Evolutionary conservation across 2,329 filamentous ascomycete species (phyloP).

Genomic region (Drechslera avenae): DNA sequence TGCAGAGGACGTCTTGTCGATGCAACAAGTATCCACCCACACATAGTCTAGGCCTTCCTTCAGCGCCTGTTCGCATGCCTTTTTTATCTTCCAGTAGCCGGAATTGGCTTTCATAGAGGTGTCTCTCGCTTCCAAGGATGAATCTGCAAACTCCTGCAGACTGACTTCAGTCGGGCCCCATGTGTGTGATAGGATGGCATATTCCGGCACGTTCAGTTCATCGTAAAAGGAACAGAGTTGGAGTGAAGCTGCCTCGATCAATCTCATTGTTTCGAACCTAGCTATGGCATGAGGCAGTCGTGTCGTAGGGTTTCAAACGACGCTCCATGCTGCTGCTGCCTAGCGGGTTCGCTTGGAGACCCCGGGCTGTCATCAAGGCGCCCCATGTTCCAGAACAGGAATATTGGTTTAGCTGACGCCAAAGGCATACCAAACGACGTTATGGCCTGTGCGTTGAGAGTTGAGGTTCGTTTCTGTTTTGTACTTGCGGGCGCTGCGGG

Average conservation of each 20-base stretch:
- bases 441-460: too few relatives aligned
- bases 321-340: neutral
- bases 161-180: constrained; percentile 20
- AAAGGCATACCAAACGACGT: too few relatives aligned
- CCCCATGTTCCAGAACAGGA: neutral
- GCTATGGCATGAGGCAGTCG: neutral
- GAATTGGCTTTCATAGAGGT: neutral
- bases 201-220: constrained; percentile 13
- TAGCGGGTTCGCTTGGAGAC: neutral
- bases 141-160: constrained; percentile 16
- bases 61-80: constrained; percentile 12
- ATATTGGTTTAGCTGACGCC: too few relatives aligned
- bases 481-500: too few relatives aligned
- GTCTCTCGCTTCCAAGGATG: neutral
- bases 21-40: constrained; percentile 24
- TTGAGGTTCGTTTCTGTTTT: too few relatives aligned
- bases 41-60: constrained; percentile 7
- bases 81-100: constrained; percentile 10
- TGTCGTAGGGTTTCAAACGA: neutral
- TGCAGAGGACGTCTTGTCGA: constrained; percentile 8
- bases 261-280: constrained; percentile 9
- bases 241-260: constrained; percentile 15
- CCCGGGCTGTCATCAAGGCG: neutral
- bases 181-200: constrained; percentile 29
- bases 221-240: constrained; percentile 13